Conservation (phyloP, 805 yeast genomes). For the Yueomyces sp. region DNA sequence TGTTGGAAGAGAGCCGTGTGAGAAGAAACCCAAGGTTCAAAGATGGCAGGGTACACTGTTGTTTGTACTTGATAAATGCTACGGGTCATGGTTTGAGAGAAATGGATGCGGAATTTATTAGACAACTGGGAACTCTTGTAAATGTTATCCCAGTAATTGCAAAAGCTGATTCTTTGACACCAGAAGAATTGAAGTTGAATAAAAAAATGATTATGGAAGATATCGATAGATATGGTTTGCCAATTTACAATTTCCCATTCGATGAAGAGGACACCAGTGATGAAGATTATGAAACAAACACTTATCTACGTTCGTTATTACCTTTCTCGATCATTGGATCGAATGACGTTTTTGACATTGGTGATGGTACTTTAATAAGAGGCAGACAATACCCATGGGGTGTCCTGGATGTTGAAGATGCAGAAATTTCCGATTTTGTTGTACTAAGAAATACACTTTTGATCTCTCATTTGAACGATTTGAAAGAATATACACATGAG, state of each 20-base stretch:
- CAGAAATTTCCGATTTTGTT: constrained; percentile 68
- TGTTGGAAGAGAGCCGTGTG: constrained; percentile 68
- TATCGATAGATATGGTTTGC: constrained; percentile 53
- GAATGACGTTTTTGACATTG: constrained; percentile 41
- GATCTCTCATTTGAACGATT: constrained; percentile 75
- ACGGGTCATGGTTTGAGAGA: constrained; percentile 75
- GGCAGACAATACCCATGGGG: constrained; percentile 50
- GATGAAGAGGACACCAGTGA: constrained; percentile 41
- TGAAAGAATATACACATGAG: constrained; percentile 82
- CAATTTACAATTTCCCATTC: constrained; percentile 61
- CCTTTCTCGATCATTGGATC: constrained; percentile 66
- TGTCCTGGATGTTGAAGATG: constrained; percentile 50
- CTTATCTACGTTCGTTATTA: constrained; percentile 45
- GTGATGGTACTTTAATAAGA: constrained; percentile 28
- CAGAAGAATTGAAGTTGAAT: constrained; percentile 60
- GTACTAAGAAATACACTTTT: constrained; percentile 66
- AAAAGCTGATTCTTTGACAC: constrained; percentile 76
- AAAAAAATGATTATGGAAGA: constrained; percentile 68
- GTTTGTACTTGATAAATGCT: constrained; percentile 66
- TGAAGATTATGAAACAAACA: constrained; percentile 52
- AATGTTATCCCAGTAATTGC: constrained; percentile 79
- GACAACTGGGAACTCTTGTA: constrained; percentile 62
- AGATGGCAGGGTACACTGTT: constrained; percentile 70
- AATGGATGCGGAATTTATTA: constrained; percentile 68
- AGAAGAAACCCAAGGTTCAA: constrained; percentile 77